Conservation (phyloP, 352 stramenopile species). For the Phytophthora cactorum region DNA sequence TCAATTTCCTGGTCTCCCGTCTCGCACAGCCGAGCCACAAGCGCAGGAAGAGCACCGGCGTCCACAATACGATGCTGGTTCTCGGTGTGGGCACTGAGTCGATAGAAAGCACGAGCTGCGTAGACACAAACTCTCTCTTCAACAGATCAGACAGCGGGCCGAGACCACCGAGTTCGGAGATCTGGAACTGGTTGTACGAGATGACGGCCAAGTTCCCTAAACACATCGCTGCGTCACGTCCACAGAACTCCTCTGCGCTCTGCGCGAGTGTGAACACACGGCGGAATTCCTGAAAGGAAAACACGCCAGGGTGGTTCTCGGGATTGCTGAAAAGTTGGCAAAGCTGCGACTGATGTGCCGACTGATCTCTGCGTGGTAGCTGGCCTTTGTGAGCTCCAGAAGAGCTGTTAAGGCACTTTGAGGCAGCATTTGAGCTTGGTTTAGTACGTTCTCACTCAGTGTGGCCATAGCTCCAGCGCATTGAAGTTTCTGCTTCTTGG, state of each 20-base stretch:
- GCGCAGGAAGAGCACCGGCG: slow-evolving; percentile 71
- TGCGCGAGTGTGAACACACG: slow-evolving; percentile 75
- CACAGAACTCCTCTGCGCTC: slow-evolving; percentile 85
- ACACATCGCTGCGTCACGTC: slow-evolving; percentile 91
- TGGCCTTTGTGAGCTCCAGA: slow-evolving; percentile 65
- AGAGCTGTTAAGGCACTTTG: slow-evolving; percentile 79
- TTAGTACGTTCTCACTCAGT: slow-evolving; percentile 92
- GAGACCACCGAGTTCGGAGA: slow-evolving; percentile 90
- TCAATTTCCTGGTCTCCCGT: slow-evolving; percentile 63
- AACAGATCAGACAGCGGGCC: slow-evolving; percentile 84
- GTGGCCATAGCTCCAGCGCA: slow-evolving; percentile 90
- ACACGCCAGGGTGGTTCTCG: slow-evolving; percentile 92
- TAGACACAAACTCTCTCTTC: slow-evolving; percentile 65
- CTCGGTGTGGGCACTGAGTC: slow-evolving; percentile 81
- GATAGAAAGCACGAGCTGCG: slow-evolving; percentile 89
- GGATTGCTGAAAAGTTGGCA: slow-evolving; percentile 92
- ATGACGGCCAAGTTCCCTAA: slow-evolving; percentile 95
- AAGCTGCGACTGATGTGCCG: slow-evolving; percentile 91
- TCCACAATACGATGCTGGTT: slow-evolving; percentile 92
- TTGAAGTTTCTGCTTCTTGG: slow-evolving; percentile 75
- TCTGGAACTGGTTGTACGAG: slow-evolving; percentile 89
- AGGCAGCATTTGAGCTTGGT: slow-evolving; percentile 89
- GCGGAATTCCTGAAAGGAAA: slow-evolving; percentile 79
- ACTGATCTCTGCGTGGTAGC: slow-evolving; percentile 77
- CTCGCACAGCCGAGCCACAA: slow-evolving; percentile 70